phyloP scores from a whole-genome alignment of 2,329 filamentous ascomycete genomes.

The Trichoderma aggressivum region DNA sequence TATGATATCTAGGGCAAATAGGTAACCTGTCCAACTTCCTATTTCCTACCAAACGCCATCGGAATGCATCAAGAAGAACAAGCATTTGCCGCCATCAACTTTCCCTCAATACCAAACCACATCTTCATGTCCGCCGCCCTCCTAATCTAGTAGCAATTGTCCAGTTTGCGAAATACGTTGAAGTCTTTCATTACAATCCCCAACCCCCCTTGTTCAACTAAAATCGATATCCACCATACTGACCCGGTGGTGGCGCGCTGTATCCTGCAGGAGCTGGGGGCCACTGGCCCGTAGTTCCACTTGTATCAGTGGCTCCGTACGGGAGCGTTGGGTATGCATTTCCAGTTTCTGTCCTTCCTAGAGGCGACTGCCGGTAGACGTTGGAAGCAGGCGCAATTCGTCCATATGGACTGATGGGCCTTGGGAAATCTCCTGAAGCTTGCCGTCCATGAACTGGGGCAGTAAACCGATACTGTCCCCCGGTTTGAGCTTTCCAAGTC shows the following conservation, averaged over 20 bases:
- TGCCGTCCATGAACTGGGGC: slow-evolving; percentile 39
- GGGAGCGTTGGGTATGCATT: slow-evolving; percentile 28
- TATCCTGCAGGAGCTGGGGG: slow-evolving; percentile 31
- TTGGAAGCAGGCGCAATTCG: slow-evolving; percentile 39
- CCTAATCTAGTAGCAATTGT: slow-evolving; percentile 2
- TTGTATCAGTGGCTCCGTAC: slow-evolving; percentile 31
- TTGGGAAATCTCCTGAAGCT: slow-evolving; percentile 42
- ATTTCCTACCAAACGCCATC: slow-evolving; percentile 17
- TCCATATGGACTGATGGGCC: slow-evolving; percentile 49
- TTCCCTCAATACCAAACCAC: neutral
- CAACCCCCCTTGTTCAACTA: slow-evolving; percentile 16
- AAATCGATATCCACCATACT: slow-evolving; percentile 38
- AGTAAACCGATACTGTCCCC: slow-evolving; percentile 35
- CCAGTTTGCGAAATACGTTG: neutral
- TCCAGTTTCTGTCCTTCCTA: slow-evolving; percentile 46
- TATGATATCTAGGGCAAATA: slow-evolving; percentile 13
- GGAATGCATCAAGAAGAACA: slow-evolving; percentile 17
- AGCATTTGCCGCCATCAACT: neutral
- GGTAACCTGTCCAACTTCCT: slow-evolving; percentile 11
- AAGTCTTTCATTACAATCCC: neutral
- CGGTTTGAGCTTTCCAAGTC: slow-evolving; percentile 49
- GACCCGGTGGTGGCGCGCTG: slow-evolving; percentile 31
- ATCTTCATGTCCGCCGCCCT: neutral
- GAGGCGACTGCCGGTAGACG: slow-evolving; percentile 51
- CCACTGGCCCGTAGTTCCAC: slow-evolving; percentile 28